A percentile compares a stretch with the other conserved stretches of the same genome.
phyloP scores from a whole-genome alignment of 768 basidiomycete genomes.

The Suillus subluteus region DNA sequence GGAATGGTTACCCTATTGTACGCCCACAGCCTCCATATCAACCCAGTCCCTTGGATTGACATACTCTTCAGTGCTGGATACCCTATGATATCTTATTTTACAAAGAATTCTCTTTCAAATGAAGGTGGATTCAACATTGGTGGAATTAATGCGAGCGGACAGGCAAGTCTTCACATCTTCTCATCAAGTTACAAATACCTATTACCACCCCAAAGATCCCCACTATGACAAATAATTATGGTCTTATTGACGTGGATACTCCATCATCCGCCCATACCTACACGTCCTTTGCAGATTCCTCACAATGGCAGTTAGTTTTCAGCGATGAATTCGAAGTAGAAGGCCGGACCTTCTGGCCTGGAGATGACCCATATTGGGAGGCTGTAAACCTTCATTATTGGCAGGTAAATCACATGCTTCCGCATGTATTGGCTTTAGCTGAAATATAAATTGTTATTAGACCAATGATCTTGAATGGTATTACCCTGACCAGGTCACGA shows the following conservation, averaged over 20 bases:
- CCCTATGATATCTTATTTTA: slow-evolving; percentile 63
- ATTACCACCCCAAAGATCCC: slow-evolving; percentile 47
- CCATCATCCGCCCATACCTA: slow-evolving; percentile 60
- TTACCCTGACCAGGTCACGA: slow-evolving; percentile 78
- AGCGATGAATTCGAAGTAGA: slow-evolving; percentile 88
- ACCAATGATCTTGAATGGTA: slow-evolving; percentile 89
- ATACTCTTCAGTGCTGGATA: slow-evolving; percentile 56
- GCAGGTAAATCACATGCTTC: slow-evolving; percentile 41
- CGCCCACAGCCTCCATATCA: slow-evolving; percentile 24
- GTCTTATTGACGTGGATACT: slow-evolving; percentile 78
- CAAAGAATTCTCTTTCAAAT: slow-evolving; percentile 44
- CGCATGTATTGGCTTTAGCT: background rate
- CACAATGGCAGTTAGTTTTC: slow-evolving; percentile 70
- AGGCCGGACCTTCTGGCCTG: slow-evolving; percentile 76
- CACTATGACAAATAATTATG: slow-evolving; percentile 61
- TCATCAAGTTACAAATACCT: slow-evolving; percentile 4
- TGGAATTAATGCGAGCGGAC: slow-evolving; percentile 77
- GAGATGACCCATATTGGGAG: slow-evolving; percentile 91
- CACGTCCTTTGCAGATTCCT: slow-evolving; percentile 54
- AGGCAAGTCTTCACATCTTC: slow-evolving; percentile 42
- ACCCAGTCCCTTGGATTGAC: slow-evolving; percentile 6
- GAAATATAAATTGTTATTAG: slow-evolving; percentile 31
- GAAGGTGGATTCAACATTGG: slow-evolving; percentile 74
- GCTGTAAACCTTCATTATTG: slow-evolving; percentile 83
- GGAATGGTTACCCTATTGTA: slow-evolving; percentile 66